A percentile compares a stretch with the other conserved stretches of the same genome.
phyloP scores from a whole-genome alignment of 2,329 filamentous ascomycete genomes.

The Fusarium albosuccineum region DNA sequence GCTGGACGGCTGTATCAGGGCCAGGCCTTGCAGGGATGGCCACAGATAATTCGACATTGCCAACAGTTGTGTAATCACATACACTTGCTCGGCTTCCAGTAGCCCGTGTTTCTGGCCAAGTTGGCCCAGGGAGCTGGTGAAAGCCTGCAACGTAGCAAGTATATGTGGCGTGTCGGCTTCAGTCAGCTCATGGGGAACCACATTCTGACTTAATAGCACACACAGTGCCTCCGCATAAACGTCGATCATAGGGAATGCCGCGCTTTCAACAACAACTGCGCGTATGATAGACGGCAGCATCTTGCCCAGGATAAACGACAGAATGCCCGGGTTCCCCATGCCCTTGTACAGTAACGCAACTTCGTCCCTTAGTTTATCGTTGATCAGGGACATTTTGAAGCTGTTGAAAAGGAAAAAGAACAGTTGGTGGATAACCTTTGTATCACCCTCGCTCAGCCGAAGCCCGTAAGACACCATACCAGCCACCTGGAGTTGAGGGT shows the following conservation, averaged over 20 bases:
- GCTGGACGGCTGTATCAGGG: conserved; percentile 21
- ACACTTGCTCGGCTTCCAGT: conserved; percentile 43
- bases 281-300: conserved; percentile 68
- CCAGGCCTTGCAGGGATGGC: conserved; percentile 45
- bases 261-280: conserved; percentile 50
- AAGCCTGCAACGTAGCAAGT: conserved; percentile 48
- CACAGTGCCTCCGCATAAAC: conserved; percentile 62
- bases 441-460: conserved; percentile 65
- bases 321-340: conserved; percentile 60
- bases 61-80: conserved; percentile 48
- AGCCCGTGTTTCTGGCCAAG: conserved; percentile 29
- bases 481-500: conserved; percentile 69
- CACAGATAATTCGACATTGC: conserved; percentile 49
- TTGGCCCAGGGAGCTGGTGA: conserved; percentile 48
- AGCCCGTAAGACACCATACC: conserved; percentile 69
- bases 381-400: conserved; percentile 67
- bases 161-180: conserved; percentile 51
- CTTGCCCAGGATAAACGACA: conserved; percentile 62
- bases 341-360: conserved; percentile 60
- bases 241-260: conserved; percentile 63
- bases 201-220: conserved; percentile 50
- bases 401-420: conserved; percentile 71
- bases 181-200: conserved; percentile 54
- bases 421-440: conserved; percentile 60
- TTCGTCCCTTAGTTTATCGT: conserved; percentile 62